phyloP scores from a whole-genome alignment of 2,329 filamentous ascomycete genomes.

The Aspergillus eucalypticola region DNA sequence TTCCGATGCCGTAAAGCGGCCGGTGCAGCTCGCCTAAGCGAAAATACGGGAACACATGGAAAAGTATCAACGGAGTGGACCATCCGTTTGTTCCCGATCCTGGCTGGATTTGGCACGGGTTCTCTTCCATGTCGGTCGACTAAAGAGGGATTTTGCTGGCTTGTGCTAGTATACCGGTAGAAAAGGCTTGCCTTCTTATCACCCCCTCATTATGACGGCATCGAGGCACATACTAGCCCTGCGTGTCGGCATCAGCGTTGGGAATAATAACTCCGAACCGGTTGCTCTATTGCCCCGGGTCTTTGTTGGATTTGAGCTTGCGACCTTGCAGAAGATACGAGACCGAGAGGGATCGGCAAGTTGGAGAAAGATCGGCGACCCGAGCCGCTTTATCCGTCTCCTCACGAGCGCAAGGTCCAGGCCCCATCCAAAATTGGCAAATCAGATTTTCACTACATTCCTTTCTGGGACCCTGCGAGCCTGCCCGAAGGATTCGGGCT shows the following conservation, averaged over 20 bases:
- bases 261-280: neutral
- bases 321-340: neutral
- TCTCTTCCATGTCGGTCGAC: conserved; percentile 3
- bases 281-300: too few species aligned
- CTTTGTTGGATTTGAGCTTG: too few species aligned
- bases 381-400: too few species aligned
- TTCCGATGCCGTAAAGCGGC: conserved; percentile 11
- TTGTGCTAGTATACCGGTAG: neutral
- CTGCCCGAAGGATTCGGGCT: too few species aligned
- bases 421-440: too few species aligned
- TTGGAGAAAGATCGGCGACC: neutral
- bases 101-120: conserved; percentile 8
- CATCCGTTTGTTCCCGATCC: neutral
- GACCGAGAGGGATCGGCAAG: neutral
- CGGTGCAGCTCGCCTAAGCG: neutral
- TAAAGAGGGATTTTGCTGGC: neutral
- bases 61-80: conserved; percentile 4
- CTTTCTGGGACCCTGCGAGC: too few species aligned
- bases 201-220: neutral
- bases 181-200: neutral
- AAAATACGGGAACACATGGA: conserved; percentile 11
- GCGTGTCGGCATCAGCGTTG: neutral
- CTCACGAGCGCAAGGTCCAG: too few species aligned
- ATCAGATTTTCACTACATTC: too few species aligned
- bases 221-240: neutral